Evolutionary conservation across 192 early-diverging fungal species (phyloP).

Genomic region (Entomortierella lignicola): DNA sequence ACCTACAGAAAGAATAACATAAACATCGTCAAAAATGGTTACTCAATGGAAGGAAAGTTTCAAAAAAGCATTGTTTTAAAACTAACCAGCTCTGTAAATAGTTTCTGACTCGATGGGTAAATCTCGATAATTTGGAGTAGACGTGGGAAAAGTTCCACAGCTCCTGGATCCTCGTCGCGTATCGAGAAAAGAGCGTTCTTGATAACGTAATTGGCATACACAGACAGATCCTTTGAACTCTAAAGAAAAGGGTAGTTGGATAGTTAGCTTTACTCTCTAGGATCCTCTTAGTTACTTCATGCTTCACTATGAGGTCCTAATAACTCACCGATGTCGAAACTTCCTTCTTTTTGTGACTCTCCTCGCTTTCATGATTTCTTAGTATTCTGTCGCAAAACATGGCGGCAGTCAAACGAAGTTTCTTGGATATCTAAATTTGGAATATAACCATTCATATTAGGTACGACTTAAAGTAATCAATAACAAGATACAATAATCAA

Average conservation of each 20-base stretch:
- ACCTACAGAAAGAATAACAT: conserved; percentile 33
- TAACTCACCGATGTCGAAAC: conserved; percentile 4
- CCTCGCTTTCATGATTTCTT: conserved; percentile 40
- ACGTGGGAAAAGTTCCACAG: conserved; percentile 74
- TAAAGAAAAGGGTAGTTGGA: not conserved
- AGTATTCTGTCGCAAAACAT: conserved; percentile 66
- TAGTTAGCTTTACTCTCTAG: too few relatives aligned
- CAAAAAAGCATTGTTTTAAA: not conserved
- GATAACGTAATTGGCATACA: conserved; percentile 53
- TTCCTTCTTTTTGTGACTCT: not conserved
- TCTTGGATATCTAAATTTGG: conserved; percentile 30
- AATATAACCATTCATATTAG: not conserved
- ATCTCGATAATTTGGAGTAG: conserved; percentile 75
- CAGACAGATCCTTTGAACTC: conserved; percentile 12
- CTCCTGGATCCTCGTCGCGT: conserved; percentile 60
- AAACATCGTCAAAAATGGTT: too few relatives aligned
- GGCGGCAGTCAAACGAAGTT: conserved; percentile 52
- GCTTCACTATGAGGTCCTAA: not conserved
- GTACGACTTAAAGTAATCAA: not conserved
- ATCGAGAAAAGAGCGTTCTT: conserved; percentile 66
- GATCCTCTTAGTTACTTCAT: not conserved
- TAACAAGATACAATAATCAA: not conserved
- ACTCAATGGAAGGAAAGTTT: too few relatives aligned
- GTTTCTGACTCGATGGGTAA: conserved; percentile 48
- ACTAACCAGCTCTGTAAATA: conserved; percentile 53